A percentile compares a stretch with the other conserved stretches of the same genome.
These are phyloP conservation scores for Mycena indigotica DNA, from an alignment of 768 basidiomycete species.

Conservation along the genomic window DNA sequence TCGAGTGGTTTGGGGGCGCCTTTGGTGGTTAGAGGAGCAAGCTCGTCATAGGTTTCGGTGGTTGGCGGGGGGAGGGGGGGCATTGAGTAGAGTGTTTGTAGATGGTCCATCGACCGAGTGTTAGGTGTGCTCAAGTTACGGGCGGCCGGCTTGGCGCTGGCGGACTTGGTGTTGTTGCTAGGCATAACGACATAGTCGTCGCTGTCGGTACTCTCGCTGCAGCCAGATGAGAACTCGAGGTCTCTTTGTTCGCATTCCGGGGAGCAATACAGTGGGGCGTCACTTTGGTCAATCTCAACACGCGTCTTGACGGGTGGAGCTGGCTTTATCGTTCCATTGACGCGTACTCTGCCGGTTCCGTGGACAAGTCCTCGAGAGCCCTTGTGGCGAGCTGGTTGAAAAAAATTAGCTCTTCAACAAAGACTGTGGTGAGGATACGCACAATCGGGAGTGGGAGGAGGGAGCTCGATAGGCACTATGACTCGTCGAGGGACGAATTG, in stretches of 20 bases:
- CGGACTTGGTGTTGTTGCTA: constrained; percentile 45
- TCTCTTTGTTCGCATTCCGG: constrained; percentile 72
- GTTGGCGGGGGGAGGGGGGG: constrained; percentile 57
- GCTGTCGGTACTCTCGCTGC: constrained; percentile 46
- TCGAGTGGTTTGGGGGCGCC: constrained; percentile 36
- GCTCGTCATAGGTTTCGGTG: constrained; percentile 39
- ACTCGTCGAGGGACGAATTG: constrained; percentile 80
- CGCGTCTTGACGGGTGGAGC: constrained; percentile 49
- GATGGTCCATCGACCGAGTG: constrained; percentile 39
- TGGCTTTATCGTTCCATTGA: constrained; percentile 56
- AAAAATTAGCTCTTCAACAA: constrained; percentile 3
- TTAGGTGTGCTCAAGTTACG: constrained; percentile 41
- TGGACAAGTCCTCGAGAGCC: constrained; percentile 58
- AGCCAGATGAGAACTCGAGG: constrained; percentile 43
- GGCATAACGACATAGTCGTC: constrained; percentile 38
- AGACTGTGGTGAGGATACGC: constrained; percentile 29
- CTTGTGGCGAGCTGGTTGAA: constrained; percentile 29
- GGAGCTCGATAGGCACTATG: constrained; percentile 46
- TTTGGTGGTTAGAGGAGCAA: constrained; percentile 17
- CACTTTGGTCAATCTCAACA: constrained; percentile 76
- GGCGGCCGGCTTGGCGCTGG: constrained; percentile 27
- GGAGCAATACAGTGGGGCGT: constrained; percentile 84
- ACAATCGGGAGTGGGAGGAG: constrained; percentile 35
- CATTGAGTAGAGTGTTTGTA: constrained; percentile 40
- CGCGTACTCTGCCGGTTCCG: constrained; percentile 65